Evolutionary conservation across 129 eudicot species (phyloP).

Genomic region (Silybum marianum): DNA sequence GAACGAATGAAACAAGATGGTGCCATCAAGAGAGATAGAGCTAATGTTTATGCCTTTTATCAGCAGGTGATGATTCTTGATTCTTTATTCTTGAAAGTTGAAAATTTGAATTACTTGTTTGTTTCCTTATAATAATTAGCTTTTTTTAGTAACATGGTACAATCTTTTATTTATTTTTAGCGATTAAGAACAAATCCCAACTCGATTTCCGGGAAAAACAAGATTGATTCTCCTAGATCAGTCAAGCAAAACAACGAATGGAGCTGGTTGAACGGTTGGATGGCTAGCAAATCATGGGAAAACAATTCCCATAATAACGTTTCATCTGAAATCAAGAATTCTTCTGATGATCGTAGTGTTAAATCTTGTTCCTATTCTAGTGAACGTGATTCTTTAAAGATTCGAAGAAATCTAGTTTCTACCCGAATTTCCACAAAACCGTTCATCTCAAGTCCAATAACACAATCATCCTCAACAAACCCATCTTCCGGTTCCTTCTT

Average conservation of each 20-base stretch:
- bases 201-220: conserved; percentile 28
- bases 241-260: conserved; percentile 44
- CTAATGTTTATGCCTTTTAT: conserved; percentile 60
- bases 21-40: conserved; percentile 78
- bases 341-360: conserved; percentile 31
- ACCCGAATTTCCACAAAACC: conserved; percentile 50
- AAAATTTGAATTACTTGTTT: background rate
- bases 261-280: conserved; percentile 93
- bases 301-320: conserved; percentile 29
- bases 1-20: conserved; percentile 80
- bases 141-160: background rate
- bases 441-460: conserved; percentile 39
- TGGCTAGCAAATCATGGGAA: conserved; percentile 92
- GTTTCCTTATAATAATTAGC: background rate
- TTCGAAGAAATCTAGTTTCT: conserved; percentile 53
- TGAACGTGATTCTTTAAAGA: conserved; percentile 43
- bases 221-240: conserved; percentile 29
- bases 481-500: conserved; percentile 50
- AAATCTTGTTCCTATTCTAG: conserved; percentile 44
- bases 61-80: conserved; percentile 58
- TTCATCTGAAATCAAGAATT: conserved; percentile 37
- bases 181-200: conserved; percentile 47
- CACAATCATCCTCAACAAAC: conserved; percentile 59
- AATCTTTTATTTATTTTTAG: conserved; percentile 27
- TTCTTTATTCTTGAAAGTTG: background rate